Conservation (phyloP, 805 yeast genomes). For the Monosporozyma solicola region DNA sequence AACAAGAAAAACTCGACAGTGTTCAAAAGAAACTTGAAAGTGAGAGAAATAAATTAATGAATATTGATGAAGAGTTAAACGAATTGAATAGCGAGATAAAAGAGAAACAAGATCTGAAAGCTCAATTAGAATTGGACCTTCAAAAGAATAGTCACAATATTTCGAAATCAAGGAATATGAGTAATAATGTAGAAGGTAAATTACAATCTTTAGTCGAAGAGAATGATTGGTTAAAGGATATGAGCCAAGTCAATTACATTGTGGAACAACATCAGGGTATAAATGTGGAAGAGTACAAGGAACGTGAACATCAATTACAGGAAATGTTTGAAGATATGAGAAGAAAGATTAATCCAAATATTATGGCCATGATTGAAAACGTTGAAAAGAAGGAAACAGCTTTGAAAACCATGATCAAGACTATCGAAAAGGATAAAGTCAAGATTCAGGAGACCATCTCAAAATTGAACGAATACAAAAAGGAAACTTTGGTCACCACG, state of each 20-base stretch:
- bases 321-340: slow-evolving; percentile 61
- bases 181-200: slow-evolving; percentile 31
- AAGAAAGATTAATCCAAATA: slow-evolving; percentile 73
- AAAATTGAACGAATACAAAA: slow-evolving; percentile 76
- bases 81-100: slow-evolving; percentile 45
- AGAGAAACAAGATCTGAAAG: slow-evolving; percentile 33
- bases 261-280: slow-evolving; percentile 55
- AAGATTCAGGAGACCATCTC: slow-evolving; percentile 84
- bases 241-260: slow-evolving; percentile 44
- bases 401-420: slow-evolving; percentile 68
- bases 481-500: slow-evolving; percentile 71
- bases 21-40: slow-evolving; percentile 25
- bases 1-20: slow-evolving; percentile 16
- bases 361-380: slow-evolving; percentile 84
- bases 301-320: slow-evolving; percentile 45
- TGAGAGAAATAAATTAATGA: slow-evolving; percentile 49
- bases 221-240: slow-evolving; percentile 68
- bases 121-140: slow-evolving; percentile 40
- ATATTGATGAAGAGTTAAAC: slow-evolving; percentile 66
- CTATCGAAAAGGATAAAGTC: slow-evolving; percentile 79
- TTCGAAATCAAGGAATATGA: slow-evolving; percentile 37
- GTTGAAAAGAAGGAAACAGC: slow-evolving; percentile 81
- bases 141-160: slow-evolving; percentile 50
- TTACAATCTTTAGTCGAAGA: slow-evolving; percentile 42
- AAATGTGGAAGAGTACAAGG: slow-evolving; percentile 53